These are phyloP conservation scores for Phaseolus lunatus DNA, from an alignment of 306 rosid genomes.

Conservation along the genomic window DNA sequence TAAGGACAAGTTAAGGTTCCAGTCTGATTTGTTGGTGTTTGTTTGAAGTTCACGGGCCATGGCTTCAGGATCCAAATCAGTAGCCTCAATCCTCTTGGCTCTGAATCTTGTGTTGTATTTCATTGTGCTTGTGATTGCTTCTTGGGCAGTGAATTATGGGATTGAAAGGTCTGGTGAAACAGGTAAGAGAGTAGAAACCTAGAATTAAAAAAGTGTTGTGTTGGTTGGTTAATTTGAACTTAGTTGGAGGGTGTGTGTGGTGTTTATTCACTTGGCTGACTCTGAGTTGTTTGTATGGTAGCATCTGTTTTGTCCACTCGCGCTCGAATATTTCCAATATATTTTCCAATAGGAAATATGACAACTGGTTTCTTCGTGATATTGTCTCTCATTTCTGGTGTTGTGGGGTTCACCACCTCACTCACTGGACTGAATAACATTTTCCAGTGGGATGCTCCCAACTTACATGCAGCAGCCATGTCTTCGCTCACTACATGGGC, in stretches of 20 bases:
- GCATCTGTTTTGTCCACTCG: conserved; percentile 72
- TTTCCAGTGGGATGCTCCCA: conserved; percentile 57
- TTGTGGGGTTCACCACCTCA: conserved; percentile 82
- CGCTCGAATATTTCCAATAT: conserved; percentile 77
- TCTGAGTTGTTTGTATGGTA: conserved; percentile 46
- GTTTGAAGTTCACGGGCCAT: conserved; percentile 49
- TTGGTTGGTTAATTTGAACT: neutral
- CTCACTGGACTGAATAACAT: conserved; percentile 69
- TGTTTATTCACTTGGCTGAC: conserved; percentile 1
- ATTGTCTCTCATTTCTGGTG: conserved; percentile 85
- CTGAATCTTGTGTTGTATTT: conserved; percentile 73
- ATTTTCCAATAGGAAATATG: conserved; percentile 84
- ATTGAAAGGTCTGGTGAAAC: conserved; percentile 69
- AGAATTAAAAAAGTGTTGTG: neutral
- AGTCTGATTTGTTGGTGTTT: neutral
- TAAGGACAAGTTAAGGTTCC: conserved; percentile 34
- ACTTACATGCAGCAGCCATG: conserved; percentile 68
- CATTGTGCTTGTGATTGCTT: conserved; percentile 67
- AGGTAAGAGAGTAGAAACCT: conserved; percentile 50
- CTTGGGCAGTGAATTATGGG: conserved; percentile 91
- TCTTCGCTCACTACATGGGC: conserved; percentile 73
- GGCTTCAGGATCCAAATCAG: conserved; percentile 76
- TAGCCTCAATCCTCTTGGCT: conserved; percentile 62
- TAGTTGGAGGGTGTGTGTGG: neutral
- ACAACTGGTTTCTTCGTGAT: conserved; percentile 80